A percentile compares a stretch with the other conserved stretches of the same genome.
phyloP scores from a whole-genome alignment of 306 rosid species.

The Lathyrus oleraceus region DNA sequence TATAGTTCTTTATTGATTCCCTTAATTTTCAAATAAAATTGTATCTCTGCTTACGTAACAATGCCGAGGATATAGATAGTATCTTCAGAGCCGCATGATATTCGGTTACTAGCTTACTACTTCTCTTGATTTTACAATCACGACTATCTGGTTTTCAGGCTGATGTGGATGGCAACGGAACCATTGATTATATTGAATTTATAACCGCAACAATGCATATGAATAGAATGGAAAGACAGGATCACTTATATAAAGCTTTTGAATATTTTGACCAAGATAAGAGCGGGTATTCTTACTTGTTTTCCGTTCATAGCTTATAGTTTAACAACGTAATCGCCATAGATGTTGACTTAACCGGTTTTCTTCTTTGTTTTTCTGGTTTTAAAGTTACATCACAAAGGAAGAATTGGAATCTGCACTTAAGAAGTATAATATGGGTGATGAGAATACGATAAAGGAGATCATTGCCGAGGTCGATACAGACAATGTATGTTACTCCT shows the following conservation, averaged over 20 bases:
- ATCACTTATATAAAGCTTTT: constrained; percentile 86
- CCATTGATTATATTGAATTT: constrained; percentile 90
- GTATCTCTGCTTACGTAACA: neutral
- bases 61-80: neutral
- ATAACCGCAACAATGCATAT: constrained; percentile 96
- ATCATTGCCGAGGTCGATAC: constrained; percentile 96
- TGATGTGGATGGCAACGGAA: constrained; percentile 92
- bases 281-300: constrained; percentile 69
- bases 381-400: constrained; percentile 72
- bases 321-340: neutral
- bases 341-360: constrained; percentile 22
- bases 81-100: constrained; percentile 3
- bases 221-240: constrained; percentile 95
- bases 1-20: no score
- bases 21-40: no score
- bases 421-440: constrained; percentile 90
- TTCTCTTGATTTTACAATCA: constrained; percentile 26
- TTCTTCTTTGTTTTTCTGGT: constrained; percentile 31
- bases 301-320: neutral
- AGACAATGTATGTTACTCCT: constrained; percentile 60
- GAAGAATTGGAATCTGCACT: constrained; percentile 91
- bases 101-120: constrained; percentile 13
- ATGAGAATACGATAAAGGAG: constrained; percentile 87
- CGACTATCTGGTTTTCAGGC: constrained; percentile 62
- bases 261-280: constrained; percentile 86